phyloP scores from a whole-genome alignment of 371 early-diverging fungal genomes.

The Mortierella sp. region DNA sequence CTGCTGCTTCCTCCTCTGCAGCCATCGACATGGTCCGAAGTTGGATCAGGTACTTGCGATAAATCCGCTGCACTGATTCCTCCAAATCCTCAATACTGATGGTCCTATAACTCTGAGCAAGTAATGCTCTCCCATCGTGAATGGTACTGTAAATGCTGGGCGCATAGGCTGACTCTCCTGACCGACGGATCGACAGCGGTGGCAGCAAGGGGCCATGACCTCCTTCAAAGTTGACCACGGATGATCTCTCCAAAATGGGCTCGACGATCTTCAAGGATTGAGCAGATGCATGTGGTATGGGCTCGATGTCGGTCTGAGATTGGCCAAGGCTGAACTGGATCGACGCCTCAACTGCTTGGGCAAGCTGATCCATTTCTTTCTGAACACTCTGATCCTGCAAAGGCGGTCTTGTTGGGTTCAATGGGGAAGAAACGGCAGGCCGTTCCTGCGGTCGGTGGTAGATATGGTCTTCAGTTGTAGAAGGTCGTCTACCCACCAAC shows the following conservation, averaged over 20 bases:
- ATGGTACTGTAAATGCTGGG: not conserved
- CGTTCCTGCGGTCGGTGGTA: not conserved
- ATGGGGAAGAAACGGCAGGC: not conserved
- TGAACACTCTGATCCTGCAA: not conserved
- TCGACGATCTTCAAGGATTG: constrained; percentile 15
- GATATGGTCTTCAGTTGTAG: constrained; percentile 19
- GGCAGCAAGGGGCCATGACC: constrained; percentile 15
- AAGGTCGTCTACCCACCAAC: constrained; percentile 13
- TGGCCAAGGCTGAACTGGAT: constrained; percentile 17
- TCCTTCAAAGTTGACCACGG: not conserved
- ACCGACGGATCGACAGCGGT: constrained; percentile 13
- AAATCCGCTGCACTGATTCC: constrained; percentile 18
- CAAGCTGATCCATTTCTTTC: constrained; percentile 19
- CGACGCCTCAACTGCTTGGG: constrained; percentile 20
- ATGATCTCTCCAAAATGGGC: not conserved
- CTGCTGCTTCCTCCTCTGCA: constrained; percentile 13
- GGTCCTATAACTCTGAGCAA: constrained; percentile 23
- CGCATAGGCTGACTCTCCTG: constrained; percentile 7
- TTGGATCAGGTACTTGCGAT: constrained; percentile 25
- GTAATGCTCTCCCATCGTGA: constrained; percentile 16
- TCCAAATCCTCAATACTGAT: constrained; percentile 21
- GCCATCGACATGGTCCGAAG: constrained; percentile 28
- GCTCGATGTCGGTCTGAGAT: not conserved
- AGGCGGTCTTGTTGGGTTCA: not conserved
- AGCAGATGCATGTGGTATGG: not conserved